Base-by-base conservation (phyloP, 805 yeast species). In the Candida gorgasii region DNA sequence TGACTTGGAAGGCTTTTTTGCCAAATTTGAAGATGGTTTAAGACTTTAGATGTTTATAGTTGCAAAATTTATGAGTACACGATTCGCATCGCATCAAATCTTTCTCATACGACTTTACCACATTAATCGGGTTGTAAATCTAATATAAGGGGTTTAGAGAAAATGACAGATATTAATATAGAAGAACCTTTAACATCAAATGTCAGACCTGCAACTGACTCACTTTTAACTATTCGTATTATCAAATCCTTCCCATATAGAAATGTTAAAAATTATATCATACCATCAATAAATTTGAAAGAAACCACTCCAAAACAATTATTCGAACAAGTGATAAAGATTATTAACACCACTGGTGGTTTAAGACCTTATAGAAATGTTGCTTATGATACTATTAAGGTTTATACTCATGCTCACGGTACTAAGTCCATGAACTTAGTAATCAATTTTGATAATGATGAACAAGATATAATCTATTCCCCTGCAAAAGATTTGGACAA, bases 391-490 rank as follows among this genome's bases (percentile, higher is more conserved):
- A 72, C 90, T 0, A 61, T 92, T 43, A 93, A 93, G 62, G 75
- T 93, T 5, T 93, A 93, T 65, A 86, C 96, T 20, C 89, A 89
- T 58, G 98, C 99, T 0, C 98, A 92, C 62, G 93, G 95, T 9
- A 78, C 96, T 22, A 93, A 93, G 65, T 87, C 97, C 2, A 85
- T 89, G 80, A 89, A 93, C 58, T 72, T 93, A 51, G 93, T 89
- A 36, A 86, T 93, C 48, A 93, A 93, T 60, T 77, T 93, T 60
- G 96, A 88, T 19, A 82, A 90, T 55, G 75, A 70, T 49, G 86
- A 83, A 5, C 84, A 81, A 43, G 86, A 95, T 89, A 68, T 86
- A 12, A 50, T 70, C 38, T 53, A 47, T 23, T 54, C 64, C 32
- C 58, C 54, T 1, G 54, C 47, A 12, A 23, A 36, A 12, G 28